A percentile compares a stretch with the other conserved stretches of the same genome.
Conservation (phyloP, 371 early-diverging fungal genomes). For the Homolaphlyctis polyrhiza region DNA sequence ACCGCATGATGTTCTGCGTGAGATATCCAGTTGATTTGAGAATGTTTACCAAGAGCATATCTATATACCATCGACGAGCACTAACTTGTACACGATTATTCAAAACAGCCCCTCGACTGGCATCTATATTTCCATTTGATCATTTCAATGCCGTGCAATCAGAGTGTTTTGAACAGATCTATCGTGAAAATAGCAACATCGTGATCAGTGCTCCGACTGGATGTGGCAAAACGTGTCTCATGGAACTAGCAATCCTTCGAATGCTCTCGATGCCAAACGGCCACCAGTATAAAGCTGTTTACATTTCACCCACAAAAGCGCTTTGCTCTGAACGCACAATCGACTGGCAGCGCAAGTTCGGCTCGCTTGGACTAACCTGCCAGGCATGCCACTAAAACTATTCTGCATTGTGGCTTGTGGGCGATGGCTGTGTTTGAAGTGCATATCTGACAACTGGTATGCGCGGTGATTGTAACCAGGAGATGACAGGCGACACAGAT, state of each 20-base stretch:
- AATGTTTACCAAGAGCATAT: too few species aligned
- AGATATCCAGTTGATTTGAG: too few species aligned
- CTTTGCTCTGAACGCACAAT: constrained; percentile 64
- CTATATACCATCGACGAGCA: too few species aligned
- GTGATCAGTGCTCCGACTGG: constrained; percentile 33
- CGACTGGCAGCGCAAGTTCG: constrained; percentile 65
- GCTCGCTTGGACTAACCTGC: constrained; percentile 55
- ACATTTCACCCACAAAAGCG: constrained; percentile 82
- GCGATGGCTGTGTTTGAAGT: too few species aligned
- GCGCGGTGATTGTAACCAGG: constrained; percentile 24
- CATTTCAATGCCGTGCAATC: constrained; percentile 64
- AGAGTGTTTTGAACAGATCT: constrained; percentile 44
- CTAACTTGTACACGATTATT: too few species aligned
- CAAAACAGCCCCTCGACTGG: too few species aligned
- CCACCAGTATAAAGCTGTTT: constrained; percentile 55
- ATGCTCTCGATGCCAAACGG: constrained; percentile 26
- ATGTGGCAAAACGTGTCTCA: constrained; percentile 1
- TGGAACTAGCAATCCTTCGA: constrained; percentile 49
- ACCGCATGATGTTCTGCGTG: too few species aligned
- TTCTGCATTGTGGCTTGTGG: too few species aligned
- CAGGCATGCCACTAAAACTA: too few species aligned
- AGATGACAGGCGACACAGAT: constrained; percentile 80
- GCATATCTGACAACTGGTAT: constrained; percentile 8
- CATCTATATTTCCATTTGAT: constrained; percentile 39
- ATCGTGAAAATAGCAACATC: constrained; percentile 42